Evolutionary conservation across 805 yeast genomes (phyloP).

Genomic region (Saccharomycopsis sp.): DNA sequence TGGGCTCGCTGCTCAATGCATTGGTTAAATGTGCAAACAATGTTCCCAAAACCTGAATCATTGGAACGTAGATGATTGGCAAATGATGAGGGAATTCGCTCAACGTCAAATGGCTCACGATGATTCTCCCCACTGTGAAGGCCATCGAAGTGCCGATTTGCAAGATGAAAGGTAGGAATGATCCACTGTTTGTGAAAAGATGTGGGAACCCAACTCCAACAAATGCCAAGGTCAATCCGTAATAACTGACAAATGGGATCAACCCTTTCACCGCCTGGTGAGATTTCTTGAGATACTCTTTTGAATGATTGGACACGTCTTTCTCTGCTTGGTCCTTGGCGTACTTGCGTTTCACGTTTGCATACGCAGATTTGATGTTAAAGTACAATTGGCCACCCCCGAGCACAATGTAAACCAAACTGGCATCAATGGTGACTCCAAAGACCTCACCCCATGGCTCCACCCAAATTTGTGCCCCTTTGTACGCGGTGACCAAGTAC

Average conservation of each 20-base stretch:
- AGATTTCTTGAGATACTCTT: constrained; percentile 22
- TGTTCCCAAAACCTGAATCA: constrained; percentile 31
- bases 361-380: constrained; percentile 61
- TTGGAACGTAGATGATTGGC: constrained; percentile 61
- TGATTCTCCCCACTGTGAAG: constrained; percentile 83
- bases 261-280: constrained; percentile 43
- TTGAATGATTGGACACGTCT: no score
- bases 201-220: constrained; percentile 41
- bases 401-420: constrained; percentile 37
- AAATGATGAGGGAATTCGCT: constrained; percentile 70
- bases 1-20: constrained; percentile 21
- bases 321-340: constrained; percentile 27
- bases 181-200: constrained; percentile 25
- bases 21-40: constrained; percentile 1
- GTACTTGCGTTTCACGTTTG: constrained; percentile 46
- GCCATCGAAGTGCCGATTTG: constrained; percentile 74
- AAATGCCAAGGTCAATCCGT: constrained; percentile 39
- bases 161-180: constrained; percentile 48
- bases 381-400: constrained; percentile 49
- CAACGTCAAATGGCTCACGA: constrained; percentile 73
- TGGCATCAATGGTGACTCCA: constrained; percentile 30
- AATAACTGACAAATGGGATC: constrained; percentile 57
- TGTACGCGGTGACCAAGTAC: constrained; percentile 53
- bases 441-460: constrained; percentile 4
- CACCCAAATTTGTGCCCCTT: constrained; percentile 63